Conservation (phyloP, 2,329 filamentous ascomycete genomes). For the Ophiosphaerella narmari region DNA sequence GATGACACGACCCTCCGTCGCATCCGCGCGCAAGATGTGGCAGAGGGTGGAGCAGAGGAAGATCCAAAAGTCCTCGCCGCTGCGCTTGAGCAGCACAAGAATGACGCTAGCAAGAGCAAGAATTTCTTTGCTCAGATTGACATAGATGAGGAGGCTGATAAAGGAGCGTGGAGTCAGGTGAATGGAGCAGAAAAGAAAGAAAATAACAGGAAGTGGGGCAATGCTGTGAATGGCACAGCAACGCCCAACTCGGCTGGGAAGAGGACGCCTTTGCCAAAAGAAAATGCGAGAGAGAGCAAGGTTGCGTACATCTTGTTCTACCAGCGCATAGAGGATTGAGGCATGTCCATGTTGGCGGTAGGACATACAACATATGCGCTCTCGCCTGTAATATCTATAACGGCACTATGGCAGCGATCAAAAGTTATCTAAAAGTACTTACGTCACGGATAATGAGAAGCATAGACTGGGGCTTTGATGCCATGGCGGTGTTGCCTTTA, state of each 20-base stretch:
- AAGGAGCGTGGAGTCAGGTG: constrained; percentile 83
- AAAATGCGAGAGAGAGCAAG: constrained; percentile 83
- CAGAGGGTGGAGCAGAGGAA: constrained; percentile 81
- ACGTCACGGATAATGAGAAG: constrained; percentile 7
- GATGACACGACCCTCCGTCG: constrained; percentile 91
- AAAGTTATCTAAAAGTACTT: constrained; percentile 17
- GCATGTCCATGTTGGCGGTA: not conserved
- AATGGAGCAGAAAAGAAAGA: constrained; percentile 61
- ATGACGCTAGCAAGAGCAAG: constrained; percentile 56
- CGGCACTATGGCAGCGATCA: constrained; percentile 3
- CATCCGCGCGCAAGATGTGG: constrained; percentile 85
- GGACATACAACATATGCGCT: constrained; percentile 2
- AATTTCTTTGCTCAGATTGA: constrained; percentile 75
- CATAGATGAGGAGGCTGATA: constrained; percentile 65
- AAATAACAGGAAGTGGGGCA: constrained; percentile 70
- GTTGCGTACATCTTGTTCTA: constrained; percentile 98
- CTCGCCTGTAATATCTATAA: constrained; percentile 1
- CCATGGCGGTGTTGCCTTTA: not conserved
- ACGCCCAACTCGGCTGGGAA: constrained; percentile 57
- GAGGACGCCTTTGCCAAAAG: constrained; percentile 58
- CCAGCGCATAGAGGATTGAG: constrained; percentile 65
- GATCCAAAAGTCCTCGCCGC: constrained; percentile 70
- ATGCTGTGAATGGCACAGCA: constrained; percentile 64
- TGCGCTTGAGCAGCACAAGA: constrained; percentile 70
- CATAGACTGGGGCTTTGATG: constrained; percentile 1